Evolutionary conservation across 2,329 filamentous ascomycete genomes (phyloP), one percentile per base, ranked within the genome.

Genomic region (Gliomastix tumulicola): DNA sequence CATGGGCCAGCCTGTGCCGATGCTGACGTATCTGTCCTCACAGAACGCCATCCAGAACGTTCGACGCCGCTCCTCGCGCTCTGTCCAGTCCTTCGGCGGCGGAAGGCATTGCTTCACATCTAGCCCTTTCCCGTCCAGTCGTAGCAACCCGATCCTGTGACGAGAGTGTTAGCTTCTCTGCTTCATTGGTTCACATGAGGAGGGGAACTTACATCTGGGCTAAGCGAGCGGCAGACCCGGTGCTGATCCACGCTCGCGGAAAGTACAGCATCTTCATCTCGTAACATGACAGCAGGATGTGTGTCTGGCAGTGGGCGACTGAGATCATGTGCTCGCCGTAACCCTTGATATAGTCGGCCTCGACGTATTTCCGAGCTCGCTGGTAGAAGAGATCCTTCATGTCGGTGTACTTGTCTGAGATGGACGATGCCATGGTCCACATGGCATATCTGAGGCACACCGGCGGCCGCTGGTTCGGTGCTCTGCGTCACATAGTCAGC

Each of bases 211-310:
- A 79, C 90, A 97, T 96, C 51, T 94, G 83, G 35, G 78, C 77
- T 37, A 97, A 62, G 35, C 90, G 76, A n/a, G 83, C 77, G 5
- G 84, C 84, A 42, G 85, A 74, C 17, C 90, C 92, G 4, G 86
- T 83, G 47, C 86, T 96, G 65, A 95, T 79, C 92, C 92, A 97
- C 1, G 92, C 92, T 46, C 92, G 72, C 2, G 92, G 90, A 49
- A 97, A 97, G 57, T 88, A 94, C 86, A 97, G 95, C 74, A 86
- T 84, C 63, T 90, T 95, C 68, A 96, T 97, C 58, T 98, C 92
- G 50, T 94, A 96, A 1, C 76, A 79, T 6, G 81, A 77, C 33
- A 94, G 70, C 16, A 97, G 66, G 19, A 80, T 69, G 72, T 94
- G 94, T 2, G 86, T 79, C 57, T 98, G 92, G 35, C 83, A 85